Conservation (phyloP, 257 asterid species). For the Fraxinus americana region DNA sequence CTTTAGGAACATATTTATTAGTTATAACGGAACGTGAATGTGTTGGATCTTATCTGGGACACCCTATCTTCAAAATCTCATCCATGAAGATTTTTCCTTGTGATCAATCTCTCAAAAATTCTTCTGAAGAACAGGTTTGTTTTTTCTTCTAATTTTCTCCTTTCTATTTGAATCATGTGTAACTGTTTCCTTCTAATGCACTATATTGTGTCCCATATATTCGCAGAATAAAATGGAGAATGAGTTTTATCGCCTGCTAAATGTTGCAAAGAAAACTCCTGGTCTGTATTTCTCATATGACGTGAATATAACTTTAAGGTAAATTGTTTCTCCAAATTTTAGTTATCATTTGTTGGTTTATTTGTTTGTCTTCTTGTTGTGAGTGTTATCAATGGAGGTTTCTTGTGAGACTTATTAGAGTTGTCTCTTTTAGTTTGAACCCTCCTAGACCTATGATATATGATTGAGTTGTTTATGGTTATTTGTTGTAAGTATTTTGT, state of each 20-base stretch:
- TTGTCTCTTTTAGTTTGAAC: neutral
- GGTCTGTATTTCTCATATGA: conserved; percentile 92
- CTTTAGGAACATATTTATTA: conserved; percentile 72
- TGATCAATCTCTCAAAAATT: conserved; percentile 66
- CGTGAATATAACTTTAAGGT: conserved; percentile 92
- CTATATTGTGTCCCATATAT: conserved; percentile 30
- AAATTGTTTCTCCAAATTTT: conserved; percentile 21
- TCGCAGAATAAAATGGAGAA: conserved; percentile 78
- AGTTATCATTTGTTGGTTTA: conserved; percentile 14
- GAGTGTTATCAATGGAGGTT: conserved; percentile 13
- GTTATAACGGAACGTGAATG: conserved; percentile 81
- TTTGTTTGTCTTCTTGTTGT: conserved; percentile 15
- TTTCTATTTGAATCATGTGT: conserved; percentile 19
- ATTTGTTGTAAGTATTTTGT: neutral
- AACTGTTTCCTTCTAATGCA: conserved; percentile 22
- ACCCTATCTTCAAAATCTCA: conserved; percentile 74
- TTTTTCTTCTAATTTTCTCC: conserved; percentile 24
- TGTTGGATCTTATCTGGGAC: conserved; percentile 73
- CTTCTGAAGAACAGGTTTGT: conserved; percentile 75
- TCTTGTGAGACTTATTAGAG: conserved; percentile 4
- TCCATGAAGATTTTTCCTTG: conserved; percentile 83
- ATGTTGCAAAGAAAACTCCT: conserved; percentile 65
- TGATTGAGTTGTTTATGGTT: neutral
- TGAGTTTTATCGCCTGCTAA: conserved; percentile 68
- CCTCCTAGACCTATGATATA: neutral